A percentile compares a stretch with the other conserved stretches of the same genome.
Evolutionary conservation across 2,329 filamentous ascomycete genomes (phyloP).

Genomic region (Alternaria novae-zelandiae): DNA sequence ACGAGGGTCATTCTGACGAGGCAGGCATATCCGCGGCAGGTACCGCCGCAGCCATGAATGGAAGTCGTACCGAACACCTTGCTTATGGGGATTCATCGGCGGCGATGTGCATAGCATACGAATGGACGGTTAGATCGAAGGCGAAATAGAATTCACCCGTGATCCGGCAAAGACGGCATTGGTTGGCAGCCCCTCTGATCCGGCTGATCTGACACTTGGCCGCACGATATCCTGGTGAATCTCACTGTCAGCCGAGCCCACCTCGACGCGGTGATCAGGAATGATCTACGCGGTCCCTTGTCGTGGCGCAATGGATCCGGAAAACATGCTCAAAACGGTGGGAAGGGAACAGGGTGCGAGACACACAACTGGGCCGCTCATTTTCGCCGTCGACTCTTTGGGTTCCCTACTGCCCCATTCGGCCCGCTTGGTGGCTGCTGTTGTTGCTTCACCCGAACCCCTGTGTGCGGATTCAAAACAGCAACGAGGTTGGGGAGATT

Average conservation of each 20-base stretch:
- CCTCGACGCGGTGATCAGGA: conserved; percentile 32
- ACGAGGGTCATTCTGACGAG: not conserved
- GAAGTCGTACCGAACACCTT: conserved; percentile 26
- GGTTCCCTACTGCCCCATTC: conserved; percentile 11
- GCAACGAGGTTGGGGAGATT: not conserved
- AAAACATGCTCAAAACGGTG: conserved; percentile 40
- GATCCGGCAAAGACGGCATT: conserved; percentile 18
- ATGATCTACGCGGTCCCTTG: conserved; percentile 45
- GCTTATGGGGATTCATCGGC: conserved; percentile 30
- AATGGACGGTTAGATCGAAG: conserved; percentile 14
- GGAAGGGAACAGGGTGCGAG: conserved; percentile 31
- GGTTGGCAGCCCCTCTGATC: conserved; percentile 20
- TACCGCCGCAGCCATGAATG: conserved; percentile 9
- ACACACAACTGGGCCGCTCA: conserved; percentile 19
- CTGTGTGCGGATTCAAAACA: conserved; percentile 1
- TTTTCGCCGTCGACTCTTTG: conserved; percentile 19
- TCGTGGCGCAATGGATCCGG: conserved; percentile 39
- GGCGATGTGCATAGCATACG: conserved; percentile 14
- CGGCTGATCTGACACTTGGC: conserved; percentile 48
- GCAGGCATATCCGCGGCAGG: conserved; percentile 1
- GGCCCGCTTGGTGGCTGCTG: conserved; percentile 9
- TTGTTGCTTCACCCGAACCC: conserved; percentile 4
- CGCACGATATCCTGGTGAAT: conserved; percentile 24
- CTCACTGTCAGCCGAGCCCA: conserved; percentile 38
- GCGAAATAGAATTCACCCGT: conserved; percentile 14